Base-by-base conservation (phyloP, 805 yeast genomes). In the Ogataea neopini region DNA sequence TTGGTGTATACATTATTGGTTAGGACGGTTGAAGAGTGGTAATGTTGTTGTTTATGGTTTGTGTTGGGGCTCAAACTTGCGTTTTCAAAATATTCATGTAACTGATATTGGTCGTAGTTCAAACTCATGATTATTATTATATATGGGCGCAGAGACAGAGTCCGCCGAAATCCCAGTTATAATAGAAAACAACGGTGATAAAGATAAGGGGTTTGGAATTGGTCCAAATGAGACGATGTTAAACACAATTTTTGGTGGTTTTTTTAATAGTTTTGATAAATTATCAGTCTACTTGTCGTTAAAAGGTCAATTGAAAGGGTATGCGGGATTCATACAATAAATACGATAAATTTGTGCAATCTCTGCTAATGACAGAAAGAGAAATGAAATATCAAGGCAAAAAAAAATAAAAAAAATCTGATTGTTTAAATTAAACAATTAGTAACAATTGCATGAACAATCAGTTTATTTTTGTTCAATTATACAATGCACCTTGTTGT, bases 281-380 rank as follows among this genome's bases (percentile, higher is more conserved):
- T n/a, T n/a, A n/a, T n/a, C n/a, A n/a, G n/a, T n/a, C n/a, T n/a
- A n/a, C n/a, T n/a, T n/a, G n/a, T n/a, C n/a, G n/a, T n/a, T n/a
- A n/a, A n/a, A n/a, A n/a, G n/a, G n/a, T n/a, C n/a, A 22, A 22
- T 8, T 6, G 25, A 8, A 22, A 22, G 22, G 30, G 28, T 29
- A 8, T 14, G 26, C 26, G 18, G 30, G 25, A 28, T 39, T 15
- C 17, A 39, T 39, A 39, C 25, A 25, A 39, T 39, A 39, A 39
- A 41, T 41, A 32, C 19, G 22, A 15, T 29, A 26, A 37, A 22
- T 30, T 30, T 30, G 28, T 23, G 29, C 44, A 32, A 32, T 41
- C 44, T 41, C 37, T 41, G 17, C 19, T n/a, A 19, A 30, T 33
- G 38, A 41, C 44, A 32, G 37, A 41, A 32, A 41, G 30, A 41